Conservation (phyloP, 441 rosid species). For the Croton setiger region DNA sequence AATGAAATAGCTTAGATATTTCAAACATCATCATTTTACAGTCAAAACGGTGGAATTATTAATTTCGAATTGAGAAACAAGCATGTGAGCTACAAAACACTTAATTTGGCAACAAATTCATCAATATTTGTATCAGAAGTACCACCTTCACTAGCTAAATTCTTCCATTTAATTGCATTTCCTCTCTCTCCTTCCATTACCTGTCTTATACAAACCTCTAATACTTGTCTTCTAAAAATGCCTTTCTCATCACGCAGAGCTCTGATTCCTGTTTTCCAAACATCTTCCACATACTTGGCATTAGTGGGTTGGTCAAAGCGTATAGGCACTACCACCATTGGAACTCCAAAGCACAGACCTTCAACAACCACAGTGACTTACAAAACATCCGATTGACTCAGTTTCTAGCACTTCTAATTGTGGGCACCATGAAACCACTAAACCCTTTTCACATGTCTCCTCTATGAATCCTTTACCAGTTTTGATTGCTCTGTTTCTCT, state of each 20-base stretch:
- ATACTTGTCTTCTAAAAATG: constrained; percentile 6
- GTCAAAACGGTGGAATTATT: too few species aligned
- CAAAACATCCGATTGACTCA: constrained; percentile 26
- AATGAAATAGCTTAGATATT: too few species aligned
- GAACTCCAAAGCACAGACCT: constrained; percentile 30
- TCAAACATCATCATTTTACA: too few species aligned
- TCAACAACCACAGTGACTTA: constrained; percentile 27
- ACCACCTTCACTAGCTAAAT: constrained; percentile 22
- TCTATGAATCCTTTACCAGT: constrained; percentile 31
- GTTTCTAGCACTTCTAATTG: constrained; percentile 26
- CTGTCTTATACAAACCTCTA: constrained; percentile 7
- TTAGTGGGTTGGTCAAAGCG: constrained; percentile 22
- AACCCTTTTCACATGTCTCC: constrained; percentile 16
- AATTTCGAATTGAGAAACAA: too few species aligned
- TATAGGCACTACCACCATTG: constrained; percentile 19
- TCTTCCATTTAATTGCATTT: constrained; percentile 19
- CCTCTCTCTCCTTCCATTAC: constrained; percentile 17
- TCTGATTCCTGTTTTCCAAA: constrained; percentile 20
- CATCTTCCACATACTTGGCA: constrained; percentile 23
- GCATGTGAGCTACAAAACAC: too few species aligned
- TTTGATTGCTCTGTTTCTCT: constrained; percentile 44
- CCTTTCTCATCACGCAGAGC: constrained; percentile 12
- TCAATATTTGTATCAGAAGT: constrained; percentile 14
- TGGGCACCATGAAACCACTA: constrained; percentile 22
- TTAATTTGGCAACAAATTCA: constrained; percentile 16